Percentiles rank a stretch among this genome's conserved stretches.
phyloP scores from a whole-genome alignment of 2,329 filamentous ascomycete genomes.

The Ascochyta clinopodiicola region DNA sequence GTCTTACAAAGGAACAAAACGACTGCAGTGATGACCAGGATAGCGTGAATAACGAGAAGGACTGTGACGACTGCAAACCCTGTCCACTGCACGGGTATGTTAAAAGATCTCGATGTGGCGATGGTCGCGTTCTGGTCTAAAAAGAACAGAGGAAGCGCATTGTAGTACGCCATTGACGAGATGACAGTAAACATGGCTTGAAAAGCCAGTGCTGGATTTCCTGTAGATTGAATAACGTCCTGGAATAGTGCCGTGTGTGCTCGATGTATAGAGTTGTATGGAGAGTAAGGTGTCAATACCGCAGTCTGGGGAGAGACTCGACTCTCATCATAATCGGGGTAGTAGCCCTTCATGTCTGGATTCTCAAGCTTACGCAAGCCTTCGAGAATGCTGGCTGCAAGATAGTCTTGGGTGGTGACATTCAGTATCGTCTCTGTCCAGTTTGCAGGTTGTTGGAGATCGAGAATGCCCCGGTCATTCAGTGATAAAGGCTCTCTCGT shows the following conservation, averaged over 20 bases:
- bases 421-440: background rate
- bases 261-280: constrained; percentile 6
- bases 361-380: background rate
- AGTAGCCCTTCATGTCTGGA: background rate
- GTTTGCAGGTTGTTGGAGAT: background rate
- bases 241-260: constrained; percentile 16
- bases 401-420: too few species aligned
- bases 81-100: background rate
- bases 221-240: constrained; percentile 7
- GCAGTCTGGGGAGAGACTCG: background rate
- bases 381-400: too few species aligned
- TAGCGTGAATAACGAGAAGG: constrained; percentile 7
- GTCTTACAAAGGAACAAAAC: constrained; percentile 11
- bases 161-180: constrained; percentile 19
- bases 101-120: background rate
- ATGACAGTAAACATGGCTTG: constrained; percentile 16
- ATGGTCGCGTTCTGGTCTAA: background rate
- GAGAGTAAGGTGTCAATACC: background rate
- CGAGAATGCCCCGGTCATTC: background rate
- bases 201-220: constrained; percentile 18
- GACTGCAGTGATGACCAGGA: constrained; percentile 1
- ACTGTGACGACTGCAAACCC: constrained; percentile 8
- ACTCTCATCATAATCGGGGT: background rate
- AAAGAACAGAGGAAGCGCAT: constrained; percentile 11
- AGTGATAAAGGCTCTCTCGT: background rate